Evolutionary conservation across 2,329 filamentous ascomycete genomes (phyloP).

Genomic region (Didymosphaeria variabile): DNA sequence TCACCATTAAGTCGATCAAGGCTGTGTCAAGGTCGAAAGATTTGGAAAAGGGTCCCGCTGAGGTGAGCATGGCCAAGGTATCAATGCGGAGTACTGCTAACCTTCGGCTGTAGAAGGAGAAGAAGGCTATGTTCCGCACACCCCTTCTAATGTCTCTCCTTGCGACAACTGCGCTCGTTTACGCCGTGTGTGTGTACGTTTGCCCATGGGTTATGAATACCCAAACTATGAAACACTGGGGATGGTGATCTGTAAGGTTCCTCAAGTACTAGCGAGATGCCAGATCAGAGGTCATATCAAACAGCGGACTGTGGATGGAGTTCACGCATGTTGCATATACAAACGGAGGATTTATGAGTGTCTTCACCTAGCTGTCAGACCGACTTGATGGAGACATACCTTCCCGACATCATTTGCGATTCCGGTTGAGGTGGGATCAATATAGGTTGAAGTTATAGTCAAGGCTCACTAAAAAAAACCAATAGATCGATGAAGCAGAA

Average conservation of each 20-base stretch:
- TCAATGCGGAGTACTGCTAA: background rate
- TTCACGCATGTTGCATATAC: background rate
- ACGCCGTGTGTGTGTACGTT: slow-evolving; percentile 5
- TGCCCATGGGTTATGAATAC: slow-evolving; percentile 5
- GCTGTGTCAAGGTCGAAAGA: slow-evolving; percentile 49
- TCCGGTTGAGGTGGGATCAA: background rate
- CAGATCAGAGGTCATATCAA: background rate
- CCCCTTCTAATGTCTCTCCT: slow-evolving; percentile 10
- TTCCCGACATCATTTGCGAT: background rate
- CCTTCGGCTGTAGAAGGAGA: slow-evolving; percentile 4
- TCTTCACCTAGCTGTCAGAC: background rate
- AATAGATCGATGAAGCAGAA: background rate
- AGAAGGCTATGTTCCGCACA: slow-evolving; percentile 6
- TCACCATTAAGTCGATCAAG: slow-evolving; percentile 65
- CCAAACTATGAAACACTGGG: background rate
- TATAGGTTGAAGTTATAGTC: background rate
- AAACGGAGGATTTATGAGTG: background rate
- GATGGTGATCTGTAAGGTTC: background rate
- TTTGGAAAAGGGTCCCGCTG: slow-evolving; percentile 34
- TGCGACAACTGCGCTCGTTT: slow-evolving; percentile 1
- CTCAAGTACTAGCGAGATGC: background rate
- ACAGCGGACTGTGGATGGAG: background rate
- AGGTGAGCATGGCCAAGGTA: slow-evolving; percentile 7
- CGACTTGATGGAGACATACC: background rate
- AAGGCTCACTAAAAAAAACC: background rate